Base-by-base conservation (phyloP, 2,329 filamentous ascomycete species). In the Colletotrichum sp. region DNA sequence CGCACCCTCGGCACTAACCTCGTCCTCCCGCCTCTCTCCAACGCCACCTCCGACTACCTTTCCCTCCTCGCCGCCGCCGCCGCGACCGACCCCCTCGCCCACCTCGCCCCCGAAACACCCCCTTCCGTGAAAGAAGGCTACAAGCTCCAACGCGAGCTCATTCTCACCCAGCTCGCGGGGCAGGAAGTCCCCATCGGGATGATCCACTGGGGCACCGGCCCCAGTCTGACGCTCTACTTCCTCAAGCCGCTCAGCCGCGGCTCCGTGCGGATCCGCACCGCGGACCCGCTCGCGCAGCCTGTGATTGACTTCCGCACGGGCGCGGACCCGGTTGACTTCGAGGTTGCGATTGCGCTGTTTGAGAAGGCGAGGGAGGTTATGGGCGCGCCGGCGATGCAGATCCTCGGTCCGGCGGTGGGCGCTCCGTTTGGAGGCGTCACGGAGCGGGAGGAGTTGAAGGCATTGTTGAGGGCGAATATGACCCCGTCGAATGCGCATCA, bases 211-310 rank as follows among this genome's bases (percentile, higher is more conserved):
- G 80, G 81, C 67, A 83, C 81, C 77, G 78, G 78, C 9, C 72
- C 80, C 30, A 77, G 81, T n/a, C 79, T 79, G 13, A 69, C 83
- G 6, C 80, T 86, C 30, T 83, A 84, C 75, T 80, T 84, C 62
- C 79, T 84, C 69, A 84, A 85, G 74, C 84, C 85, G 2, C 80
- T 87, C 32, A 85, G 82, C 70, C 81, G 86, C n/a, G 86, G 86
- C 15, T 83, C 83, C 28, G 82, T 87, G 67, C 81, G 80, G 44
- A 84, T 88, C 60, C 82, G 84, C 79, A 78, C 81, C 1, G 79
- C 79, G 1, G 80, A 87, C 77, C 84, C 84, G 18, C 78, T 81
- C 5, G 79, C 71, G 10, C 79, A 80, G 49, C 86, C 85, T 2
- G 71, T 83, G 16, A 81, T 87, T 60, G 85, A 88, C 79, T 86